Evolutionary conservation across 768 basidiomycete genomes (phyloP), one percentile per base, ranked within the genome.

Genomic region (Leccinellum luteum): DNA sequence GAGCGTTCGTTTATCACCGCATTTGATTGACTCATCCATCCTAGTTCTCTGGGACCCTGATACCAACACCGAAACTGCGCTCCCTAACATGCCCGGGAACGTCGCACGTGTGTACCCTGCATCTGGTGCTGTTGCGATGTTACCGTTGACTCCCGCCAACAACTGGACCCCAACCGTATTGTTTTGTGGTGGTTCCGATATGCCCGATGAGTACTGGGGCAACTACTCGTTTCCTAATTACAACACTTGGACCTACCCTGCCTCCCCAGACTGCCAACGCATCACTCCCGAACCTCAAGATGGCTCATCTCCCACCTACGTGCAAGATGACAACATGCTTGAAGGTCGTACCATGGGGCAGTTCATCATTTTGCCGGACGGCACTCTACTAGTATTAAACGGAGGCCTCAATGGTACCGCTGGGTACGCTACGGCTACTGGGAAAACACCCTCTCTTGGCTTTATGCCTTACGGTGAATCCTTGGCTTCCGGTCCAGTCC

Each of bases 71-170:
- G 88, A 90, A 71, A 85, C 78, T 0, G 71, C 75, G 9, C 78
- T 92, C 12, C 90, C 90, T 1, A 73, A 81, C 63, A 91, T 90
- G 89, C 90, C 90, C 0, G 75, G 76, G 21, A 71, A 76, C 35
- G 85, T 94, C 49, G 83, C 84, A 47, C 87, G 93, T 47, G 89
- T 92, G 23, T 95, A 95, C 69, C 94, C 94, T n/a, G 95, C 89
- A 0, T 93, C 93, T 9, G 93, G 91, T 49, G 95, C 89, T 3
- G 82, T 82, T 9, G 89, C 89, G 50, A 92, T 98, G 89, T 80
- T 98, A 1, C 95, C 95, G 3, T 78, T 98, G 19, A 96, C 91
- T 4, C 89, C 90, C 14, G 87, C 80, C 30, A 97, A 96, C 75
- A 88, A 92, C 68, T 98, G 90, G 73, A 84, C 80, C 0, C 90